Percentiles rank a stretch among this genome's conserved stretches.
phyloP scores from a whole-genome alignment of 208 protist genomes.

The Trypanosomatidae sp. region DNA sequence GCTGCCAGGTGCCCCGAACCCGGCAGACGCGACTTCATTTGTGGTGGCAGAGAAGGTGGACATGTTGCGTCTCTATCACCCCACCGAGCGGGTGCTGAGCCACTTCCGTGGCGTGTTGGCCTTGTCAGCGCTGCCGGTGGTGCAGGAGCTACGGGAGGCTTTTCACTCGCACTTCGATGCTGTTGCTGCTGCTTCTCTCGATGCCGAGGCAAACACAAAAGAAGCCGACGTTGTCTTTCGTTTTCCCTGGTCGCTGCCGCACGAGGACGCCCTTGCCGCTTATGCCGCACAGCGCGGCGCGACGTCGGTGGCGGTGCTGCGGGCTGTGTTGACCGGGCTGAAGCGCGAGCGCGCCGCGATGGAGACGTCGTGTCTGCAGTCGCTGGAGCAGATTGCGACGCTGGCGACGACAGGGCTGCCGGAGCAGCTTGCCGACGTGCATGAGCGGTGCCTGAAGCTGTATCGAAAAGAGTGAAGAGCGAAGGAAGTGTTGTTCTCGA shows the following conservation, averaged over 20 bases:
- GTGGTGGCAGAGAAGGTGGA: conserved; percentile 49
- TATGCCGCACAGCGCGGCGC: conserved; percentile 28
- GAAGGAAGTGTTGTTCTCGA: too few species aligned
- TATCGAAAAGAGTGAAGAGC: conserved; percentile 21
- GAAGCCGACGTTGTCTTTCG: too few species aligned
- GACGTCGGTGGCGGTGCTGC: conserved; percentile 29
- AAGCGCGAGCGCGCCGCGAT: conserved; percentile 51
- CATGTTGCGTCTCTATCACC: conserved; percentile 60
- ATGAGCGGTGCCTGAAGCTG: conserved; percentile 37
- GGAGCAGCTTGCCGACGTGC: conserved; percentile 28
- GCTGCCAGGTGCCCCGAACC: not conserved
- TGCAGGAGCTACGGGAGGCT: conserved; percentile 16
- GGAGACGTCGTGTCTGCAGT: conserved; percentile 30
- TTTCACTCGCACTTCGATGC: not conserved
- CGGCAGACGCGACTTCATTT: not conserved
- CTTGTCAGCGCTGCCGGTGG: conserved; percentile 15
- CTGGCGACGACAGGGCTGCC: conserved; percentile 32
- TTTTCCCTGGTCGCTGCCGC: conserved; percentile 27
- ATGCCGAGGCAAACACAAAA: too few species aligned
- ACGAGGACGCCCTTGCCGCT: conserved; percentile 28
- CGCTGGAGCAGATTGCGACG: conserved; percentile 28
- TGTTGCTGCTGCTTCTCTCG: too few species aligned
- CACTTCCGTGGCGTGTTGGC: conserved; percentile 26
- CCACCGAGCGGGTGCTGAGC: conserved; percentile 29
- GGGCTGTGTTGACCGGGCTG: conserved; percentile 31